phyloP scores from a whole-genome alignment of 2,329 filamentous ascomycete genomes.

The Colletotrichum aenigma region DNA sequence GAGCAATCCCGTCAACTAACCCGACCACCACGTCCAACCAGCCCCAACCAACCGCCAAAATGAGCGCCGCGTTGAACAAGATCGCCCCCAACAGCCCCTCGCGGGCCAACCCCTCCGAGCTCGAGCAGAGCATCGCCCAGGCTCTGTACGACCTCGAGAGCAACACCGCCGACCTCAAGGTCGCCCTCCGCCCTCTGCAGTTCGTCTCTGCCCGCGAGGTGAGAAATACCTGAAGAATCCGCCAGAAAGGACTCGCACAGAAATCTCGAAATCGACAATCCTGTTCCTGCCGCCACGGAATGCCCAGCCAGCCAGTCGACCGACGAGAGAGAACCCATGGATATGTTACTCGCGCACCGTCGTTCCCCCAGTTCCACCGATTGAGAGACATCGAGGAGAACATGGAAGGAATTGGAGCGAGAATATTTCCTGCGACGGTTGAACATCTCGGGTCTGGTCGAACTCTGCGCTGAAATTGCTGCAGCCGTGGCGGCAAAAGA shows the following conservation, averaged over 20 bases:
- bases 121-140: constrained; percentile 95
- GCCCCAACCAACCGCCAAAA: constrained; percentile 47
- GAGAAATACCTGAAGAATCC: constrained; percentile 60
- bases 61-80: constrained; percentile 89
- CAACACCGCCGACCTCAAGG: constrained; percentile 98
- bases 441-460: not conserved
- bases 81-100: constrained; percentile 97
- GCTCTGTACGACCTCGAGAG: constrained; percentile 99
- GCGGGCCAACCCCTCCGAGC: constrained; percentile 93
- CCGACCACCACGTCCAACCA: constrained; percentile 15
- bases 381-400: constrained; percentile 15
- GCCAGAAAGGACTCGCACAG: not conserved
- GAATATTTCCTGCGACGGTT: not conserved
- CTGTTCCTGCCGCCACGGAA: constrained; percentile 18
- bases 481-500: constrained; percentile 23
- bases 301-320: too few relatives aligned
- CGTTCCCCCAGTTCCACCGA: not conserved
- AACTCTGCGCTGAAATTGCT: not conserved
- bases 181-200: constrained; percentile 94
- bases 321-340: not conserved
- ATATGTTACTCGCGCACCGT: not conserved
- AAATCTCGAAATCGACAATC: not conserved
- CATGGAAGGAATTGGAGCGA: not conserved
- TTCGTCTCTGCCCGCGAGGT: constrained; percentile 99
- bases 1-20: constrained; percentile 20